Conservation (phyloP, 2,329 filamentous ascomycete genomes). For the Ceratocystis cacaofunesta region DNA sequence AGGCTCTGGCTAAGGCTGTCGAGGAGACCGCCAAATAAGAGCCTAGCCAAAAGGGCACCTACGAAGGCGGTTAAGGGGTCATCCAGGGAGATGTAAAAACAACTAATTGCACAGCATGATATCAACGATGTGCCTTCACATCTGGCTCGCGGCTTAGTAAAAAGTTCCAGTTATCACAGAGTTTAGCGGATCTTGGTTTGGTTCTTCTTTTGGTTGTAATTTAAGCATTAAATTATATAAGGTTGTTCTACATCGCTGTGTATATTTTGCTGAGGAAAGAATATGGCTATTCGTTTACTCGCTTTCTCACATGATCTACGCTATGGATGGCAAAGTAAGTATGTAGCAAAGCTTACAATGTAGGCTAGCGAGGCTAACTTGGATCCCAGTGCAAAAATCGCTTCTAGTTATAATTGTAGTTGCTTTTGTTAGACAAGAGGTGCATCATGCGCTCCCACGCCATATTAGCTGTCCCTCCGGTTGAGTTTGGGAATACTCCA, state of each 20-base stretch:
- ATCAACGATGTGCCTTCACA: not conserved
- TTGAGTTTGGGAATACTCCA: not conserved
- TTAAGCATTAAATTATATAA: not conserved
- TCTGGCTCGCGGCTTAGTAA: conserved; percentile 15
- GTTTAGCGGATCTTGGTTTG: not conserved
- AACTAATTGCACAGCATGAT: no score
- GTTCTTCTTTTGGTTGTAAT: not conserved
- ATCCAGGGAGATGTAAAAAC: no score
- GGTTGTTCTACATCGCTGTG: not conserved
- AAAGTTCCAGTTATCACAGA: not conserved
- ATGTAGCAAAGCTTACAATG: not conserved
- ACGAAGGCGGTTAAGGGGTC: no score
- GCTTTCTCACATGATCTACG: not conserved
- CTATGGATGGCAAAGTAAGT: not conserved
- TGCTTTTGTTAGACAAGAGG: no score
- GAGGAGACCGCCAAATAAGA: conserved; percentile 18
- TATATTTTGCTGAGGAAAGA: not conserved
- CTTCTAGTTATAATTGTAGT: no score
- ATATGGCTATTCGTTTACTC: not conserved
- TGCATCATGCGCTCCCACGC: not conserved
- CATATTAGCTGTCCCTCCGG: not conserved
- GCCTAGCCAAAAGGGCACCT: not conserved
- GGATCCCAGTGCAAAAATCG: not conserved
- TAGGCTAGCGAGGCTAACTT: not conserved
- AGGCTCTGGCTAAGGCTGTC: conserved; percentile 67